A percentile compares a stretch with the other conserved stretches of the same genome.
phyloP scores from a whole-genome alignment of 2,329 filamentous ascomycete species.

The Clarireedia paspali region DNA sequence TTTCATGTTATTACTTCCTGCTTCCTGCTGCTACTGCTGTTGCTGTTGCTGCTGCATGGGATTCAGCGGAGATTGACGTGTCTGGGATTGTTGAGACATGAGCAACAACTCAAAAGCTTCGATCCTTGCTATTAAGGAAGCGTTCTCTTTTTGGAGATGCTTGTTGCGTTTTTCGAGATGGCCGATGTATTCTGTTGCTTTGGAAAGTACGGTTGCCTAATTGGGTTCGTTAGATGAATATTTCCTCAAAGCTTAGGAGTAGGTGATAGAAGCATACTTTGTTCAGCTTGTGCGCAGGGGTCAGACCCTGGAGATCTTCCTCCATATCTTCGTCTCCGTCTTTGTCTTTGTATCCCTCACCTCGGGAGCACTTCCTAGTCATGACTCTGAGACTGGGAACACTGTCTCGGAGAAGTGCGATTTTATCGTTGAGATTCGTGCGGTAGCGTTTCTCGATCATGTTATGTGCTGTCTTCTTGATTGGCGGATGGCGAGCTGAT shows the following conservation, averaged over 20 bases:
- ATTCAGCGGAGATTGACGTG: not conserved
- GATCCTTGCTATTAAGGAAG: conserved; percentile 66
- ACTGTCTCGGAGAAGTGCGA: conserved; percentile 65
- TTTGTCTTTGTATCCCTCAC: conserved; percentile 28
- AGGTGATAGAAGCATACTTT: conserved; percentile 37
- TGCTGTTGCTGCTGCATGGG: not conserved
- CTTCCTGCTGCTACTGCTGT: not conserved
- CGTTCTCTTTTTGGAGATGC: conserved; percentile 74
- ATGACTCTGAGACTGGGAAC: conserved; percentile 61
- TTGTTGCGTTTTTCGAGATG: conserved; percentile 88
- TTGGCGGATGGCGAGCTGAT: conserved; percentile 31
- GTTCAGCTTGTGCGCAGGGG: conserved; percentile 61
- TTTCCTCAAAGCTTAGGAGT: not conserved
- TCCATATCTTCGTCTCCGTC: conserved; percentile 30
- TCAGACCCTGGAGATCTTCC: conserved; percentile 51
- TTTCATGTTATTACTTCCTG: not conserved
- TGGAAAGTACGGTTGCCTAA: conserved; percentile 58
- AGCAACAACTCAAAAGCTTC: conserved; percentile 75
- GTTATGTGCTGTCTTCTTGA: conserved; percentile 76
- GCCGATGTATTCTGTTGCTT: conserved; percentile 91
- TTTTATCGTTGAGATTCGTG: conserved; percentile 79
- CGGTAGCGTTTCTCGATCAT: conserved; percentile 82
- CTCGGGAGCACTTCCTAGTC: conserved; percentile 37
- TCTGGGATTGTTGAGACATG: conserved; percentile 40
- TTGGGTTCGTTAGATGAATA: not conserved